Evolutionary conservation across 2,329 filamentous ascomycete genomes (phyloP), one percentile per base, ranked within the genome.

Genomic region (Aureobasidium sp.): DNA sequence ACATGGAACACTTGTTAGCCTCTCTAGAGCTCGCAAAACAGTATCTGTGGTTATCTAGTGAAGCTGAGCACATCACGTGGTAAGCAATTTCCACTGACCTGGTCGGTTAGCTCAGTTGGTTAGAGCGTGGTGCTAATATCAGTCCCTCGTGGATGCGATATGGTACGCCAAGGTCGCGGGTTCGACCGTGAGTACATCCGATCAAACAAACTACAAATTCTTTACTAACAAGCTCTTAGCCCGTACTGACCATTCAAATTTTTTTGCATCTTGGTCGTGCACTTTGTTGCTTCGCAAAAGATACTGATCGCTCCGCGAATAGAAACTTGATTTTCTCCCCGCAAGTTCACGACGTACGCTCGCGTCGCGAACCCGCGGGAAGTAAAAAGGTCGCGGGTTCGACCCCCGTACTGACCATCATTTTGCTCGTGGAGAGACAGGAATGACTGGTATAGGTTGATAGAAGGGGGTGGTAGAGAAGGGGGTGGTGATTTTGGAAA

Each of bases 91-190:
- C 27, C 35, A 40, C 5, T 12, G 22, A 15, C 37, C 29, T 37
- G 50, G 50, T 54, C 50, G 52, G 39, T 56, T 56, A 56, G 52
- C 52, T 56, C 52, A 56, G 52, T 56, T 56, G 52, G 52, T 56
- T 56, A 56, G 52, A 56, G 52, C 52, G 52, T 56, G 52, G 52
- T 56, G 52, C 52, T 56, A 56, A 56, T 56, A 56, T 56, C 8
- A 19, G 11, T 14, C 3, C 14, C 24, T 11, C 11, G 5, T 19
- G 4, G 9, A 24, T 35, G 37, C 42, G 27, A 56, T 33, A 22
- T 33, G 52, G 24, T 17, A 56, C 52, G 52, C 52, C 52, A 56
- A 56, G 52, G 52, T 44, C 52, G 39, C 37, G 52, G 52, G 52
- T 44, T 56, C 52, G 52, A 56, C 52, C 52, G 29, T 31, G 8